Base-by-base conservation (phyloP, 352 stramenopile species). In the Pythium phragmitis region DNA sequence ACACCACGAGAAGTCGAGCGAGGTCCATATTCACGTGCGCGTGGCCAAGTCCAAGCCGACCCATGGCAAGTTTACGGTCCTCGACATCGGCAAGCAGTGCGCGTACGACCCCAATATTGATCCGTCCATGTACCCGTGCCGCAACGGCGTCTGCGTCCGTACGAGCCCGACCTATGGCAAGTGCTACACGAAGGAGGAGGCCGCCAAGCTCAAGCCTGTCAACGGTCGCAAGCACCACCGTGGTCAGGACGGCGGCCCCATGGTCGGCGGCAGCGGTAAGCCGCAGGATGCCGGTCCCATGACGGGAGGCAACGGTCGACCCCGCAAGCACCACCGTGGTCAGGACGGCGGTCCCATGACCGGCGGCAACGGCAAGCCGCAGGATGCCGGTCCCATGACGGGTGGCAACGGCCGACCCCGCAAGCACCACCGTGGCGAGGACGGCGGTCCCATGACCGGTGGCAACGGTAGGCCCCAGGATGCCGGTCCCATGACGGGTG, bases 31-130 rank as follows among this genome's bases (percentile, higher is more conserved):
- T 36, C 34, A 72, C 39, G 67, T 68, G n/a, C 64, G 76, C 57
- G 59, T 85, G 21, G 68, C 65, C 52, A 56, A 81, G 58, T n/a
- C 23, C 23, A 62, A 70, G 30, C n/a, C 23, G 14, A 34, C n/a
- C 13, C 59, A 65, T 33, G 43, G 73, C 60, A 85, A 85, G 66
- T 73, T 89, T 55, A 82, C 82, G 70, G 70, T 89, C 56, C 83
- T 73, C 49, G 68, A 74, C 16, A 65, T 85, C 43, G 80, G 80
- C 61, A 33, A 79, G 17, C 80, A 84, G 57, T 88, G 80, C 68
- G 75, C 76, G 30, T 89, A 82, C 70, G 77, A 88, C 67, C 75
- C 54, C 58, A 77, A 68, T 47, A 71, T 82, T 42, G 77, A 87
- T 47, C 74, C 80, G 13, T 72, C 70, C 23, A 56, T 85, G 66